Evolutionary conservation across 2,329 filamentous ascomycete species (phyloP).

Genomic region (Pleurostoma richardsiae): DNA sequence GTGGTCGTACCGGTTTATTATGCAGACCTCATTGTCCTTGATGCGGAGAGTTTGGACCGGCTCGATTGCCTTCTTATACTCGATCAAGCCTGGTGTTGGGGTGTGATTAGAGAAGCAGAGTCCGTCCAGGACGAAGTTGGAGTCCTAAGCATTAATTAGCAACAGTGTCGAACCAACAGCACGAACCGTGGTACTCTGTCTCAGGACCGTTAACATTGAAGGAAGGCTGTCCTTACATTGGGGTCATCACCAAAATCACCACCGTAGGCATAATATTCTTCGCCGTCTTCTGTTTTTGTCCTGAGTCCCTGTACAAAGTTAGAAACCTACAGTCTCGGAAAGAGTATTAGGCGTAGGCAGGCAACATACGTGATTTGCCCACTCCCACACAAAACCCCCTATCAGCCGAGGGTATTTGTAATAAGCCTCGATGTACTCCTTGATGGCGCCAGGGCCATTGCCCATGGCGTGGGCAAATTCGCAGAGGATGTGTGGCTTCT

Average conservation of each 20-base stretch:
- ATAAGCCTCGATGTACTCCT: constrained; percentile 60
- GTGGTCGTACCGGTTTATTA: constrained; percentile 53
- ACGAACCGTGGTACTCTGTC: too few relatives aligned
- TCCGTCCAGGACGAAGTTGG: constrained; percentile 49
- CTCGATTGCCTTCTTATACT: constrained; percentile 55
- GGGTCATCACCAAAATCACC: constrained; percentile 54
- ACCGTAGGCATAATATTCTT: constrained; percentile 46
- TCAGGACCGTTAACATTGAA: too few relatives aligned
- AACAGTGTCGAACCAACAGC: too few relatives aligned
- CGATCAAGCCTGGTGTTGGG: constrained; percentile 44
- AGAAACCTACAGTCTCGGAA: too few relatives aligned
- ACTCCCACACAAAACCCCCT: constrained; percentile 59
- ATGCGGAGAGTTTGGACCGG: constrained; percentile 47
- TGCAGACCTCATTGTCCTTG: constrained; percentile 32
- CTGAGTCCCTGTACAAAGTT: constrained; percentile 27
- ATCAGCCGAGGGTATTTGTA: constrained; percentile 52
- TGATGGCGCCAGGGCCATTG: constrained; percentile 60
- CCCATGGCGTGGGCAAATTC: constrained; percentile 58
- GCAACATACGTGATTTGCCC: constrained; percentile 45
- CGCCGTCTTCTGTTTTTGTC: constrained; percentile 31
- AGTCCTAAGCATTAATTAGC: constrained; percentile 22
- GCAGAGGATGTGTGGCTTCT: constrained; percentile 49
- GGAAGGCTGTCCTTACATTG: constrained; percentile 20
- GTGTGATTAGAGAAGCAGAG: constrained; percentile 41
- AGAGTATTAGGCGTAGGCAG: too few relatives aligned